These are phyloP conservation scores for Sanghuangporus sanghuang DNA, from an alignment of 1,284 basidiomycete genomes.

Conservation along the genomic window DNA sequence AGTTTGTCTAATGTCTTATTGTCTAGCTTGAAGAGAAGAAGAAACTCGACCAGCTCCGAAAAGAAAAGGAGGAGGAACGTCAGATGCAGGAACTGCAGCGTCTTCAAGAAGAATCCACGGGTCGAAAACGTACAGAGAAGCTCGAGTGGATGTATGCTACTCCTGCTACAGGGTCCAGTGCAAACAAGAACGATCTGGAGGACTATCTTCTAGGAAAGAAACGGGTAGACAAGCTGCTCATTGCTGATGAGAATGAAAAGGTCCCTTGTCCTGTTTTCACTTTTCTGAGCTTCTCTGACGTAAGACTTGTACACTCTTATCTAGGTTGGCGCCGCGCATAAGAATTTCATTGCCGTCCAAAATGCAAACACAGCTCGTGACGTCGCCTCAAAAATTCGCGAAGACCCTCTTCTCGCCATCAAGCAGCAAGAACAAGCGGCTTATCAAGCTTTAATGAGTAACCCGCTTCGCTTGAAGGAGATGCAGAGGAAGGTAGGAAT, in stretches of 20 bases:
- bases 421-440: constrained; percentile 97
- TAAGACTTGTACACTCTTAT: background rate
- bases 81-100: constrained; percentile 95
- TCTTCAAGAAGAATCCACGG: constrained; percentile 90
- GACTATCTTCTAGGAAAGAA: constrained; percentile 99
- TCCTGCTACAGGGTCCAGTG: constrained; percentile 77
- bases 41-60: constrained; percentile 92
- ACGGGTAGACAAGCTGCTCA: constrained; percentile 92
- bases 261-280: constrained; percentile 36
- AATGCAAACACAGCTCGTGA: constrained; percentile 92
- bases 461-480: constrained; percentile 84
- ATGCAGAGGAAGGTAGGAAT: constrained; percentile 74
- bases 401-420: constrained; percentile 94
- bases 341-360: constrained; percentile 88
- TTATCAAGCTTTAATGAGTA: constrained; percentile 84
- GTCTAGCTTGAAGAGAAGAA: constrained; percentile 94
- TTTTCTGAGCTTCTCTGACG: background rate
- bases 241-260: constrained; percentile 84
- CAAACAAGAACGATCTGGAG: constrained; percentile 89
- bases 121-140: constrained; percentile 89
- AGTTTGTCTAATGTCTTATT: constrained; percentile 14
- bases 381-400: constrained; percentile 88
- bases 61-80: constrained; percentile 96
- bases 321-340: constrained; percentile 78
- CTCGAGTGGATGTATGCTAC: constrained; percentile 99